Evolutionary conservation across 2,329 filamentous ascomycete species (phyloP), one percentile per base, ranked within the genome.

Genomic region (Fusarium zealandicum): DNA sequence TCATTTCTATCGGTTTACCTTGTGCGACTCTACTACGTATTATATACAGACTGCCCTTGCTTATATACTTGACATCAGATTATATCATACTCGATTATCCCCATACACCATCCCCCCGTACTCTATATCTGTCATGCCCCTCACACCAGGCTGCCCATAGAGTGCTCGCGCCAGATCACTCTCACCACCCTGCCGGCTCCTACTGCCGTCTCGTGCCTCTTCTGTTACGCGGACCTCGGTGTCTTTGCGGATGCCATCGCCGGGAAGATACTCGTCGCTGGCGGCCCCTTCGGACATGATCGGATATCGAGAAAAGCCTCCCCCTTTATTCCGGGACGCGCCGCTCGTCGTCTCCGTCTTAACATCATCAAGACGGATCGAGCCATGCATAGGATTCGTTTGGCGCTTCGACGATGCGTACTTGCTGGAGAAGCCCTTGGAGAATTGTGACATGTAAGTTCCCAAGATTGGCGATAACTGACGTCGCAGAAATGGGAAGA

Each of bases 401-500:
- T 39, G 39, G 22, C 54, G 36, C 39, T 47, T 59, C 14, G 52
- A 54, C 5, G 55, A 48, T 28, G 16, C 31, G 12, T 45, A 31
- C 11, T 27, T 41, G 31, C 28, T 36, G 5, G 42, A 48, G 20
- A 47, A 25, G 1, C 43, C 43, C 25, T 49, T 42, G 12, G 45
- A 55, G 22, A 39, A 6, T 7, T 38, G 40, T 11, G 46, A 55
- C 11, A 17, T 32, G 25, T 54, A 38, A 12, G 52, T 48, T 28
- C 56, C 59, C 6, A 54, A 40, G 17, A 57, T 51, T 4, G 59
- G 50, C 9, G 50, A 51, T 2, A 57, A 12, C 18, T 54, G 32
- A 7, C 53, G 52, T 43, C 55, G 47, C 48, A 78, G 31, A 3
- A 78, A 66, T 12, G 77, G 74, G 65, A 76, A 76, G 44, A 78